A percentile compares a stretch with the other conserved stretches of the same genome.
Evolutionary conservation across 345 rosid species (phyloP).

Genomic region (Pistacia integerrima): DNA sequence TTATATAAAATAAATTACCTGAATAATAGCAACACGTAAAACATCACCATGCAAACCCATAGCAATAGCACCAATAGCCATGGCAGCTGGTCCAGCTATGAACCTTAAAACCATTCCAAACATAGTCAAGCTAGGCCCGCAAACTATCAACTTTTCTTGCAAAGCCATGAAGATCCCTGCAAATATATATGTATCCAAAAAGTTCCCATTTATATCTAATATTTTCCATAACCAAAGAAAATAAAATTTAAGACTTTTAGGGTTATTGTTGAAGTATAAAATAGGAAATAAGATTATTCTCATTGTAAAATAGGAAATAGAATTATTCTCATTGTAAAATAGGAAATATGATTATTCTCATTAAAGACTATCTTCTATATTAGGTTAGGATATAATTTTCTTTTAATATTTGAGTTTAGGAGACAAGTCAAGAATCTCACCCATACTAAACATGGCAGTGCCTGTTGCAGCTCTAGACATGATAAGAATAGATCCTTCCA

Average conservation of each 20-base stretch:
- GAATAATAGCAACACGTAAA: conserved; percentile 70
- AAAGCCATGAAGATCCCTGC: conserved; percentile 19
- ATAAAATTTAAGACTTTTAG: too few relatives aligned
- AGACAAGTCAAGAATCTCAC: conserved; percentile 33
- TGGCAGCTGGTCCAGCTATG: conserved; percentile 73
- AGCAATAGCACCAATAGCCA: conserved; percentile 69
- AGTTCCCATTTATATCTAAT: too few relatives aligned
- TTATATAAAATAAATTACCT: conserved; percentile 34
- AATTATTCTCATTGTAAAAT: too few relatives aligned
- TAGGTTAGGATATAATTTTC: too few relatives aligned
- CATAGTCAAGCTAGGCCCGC: conserved; percentile 56
- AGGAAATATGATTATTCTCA: too few relatives aligned
- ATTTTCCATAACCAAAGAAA: too few relatives aligned
- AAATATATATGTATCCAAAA: too few relatives aligned
- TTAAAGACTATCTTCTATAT: too few relatives aligned
- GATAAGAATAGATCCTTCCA: conserved; percentile 72
- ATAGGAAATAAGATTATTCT: too few relatives aligned
- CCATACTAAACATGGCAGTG: conserved; percentile 96
- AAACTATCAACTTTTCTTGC: conserved; percentile 72
- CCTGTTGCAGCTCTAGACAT: conserved; percentile 94
- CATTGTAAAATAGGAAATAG: too few relatives aligned
- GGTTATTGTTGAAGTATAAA: too few relatives aligned
- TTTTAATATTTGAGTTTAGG: too few relatives aligned
- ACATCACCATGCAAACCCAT: conserved; percentile 71
- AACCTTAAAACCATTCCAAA: conserved; percentile 67